Evolutionary conservation across 805 yeast species (phyloP), one percentile per base, ranked within the genome.

Genomic region (Maudiozyma saulgeensis): DNA sequence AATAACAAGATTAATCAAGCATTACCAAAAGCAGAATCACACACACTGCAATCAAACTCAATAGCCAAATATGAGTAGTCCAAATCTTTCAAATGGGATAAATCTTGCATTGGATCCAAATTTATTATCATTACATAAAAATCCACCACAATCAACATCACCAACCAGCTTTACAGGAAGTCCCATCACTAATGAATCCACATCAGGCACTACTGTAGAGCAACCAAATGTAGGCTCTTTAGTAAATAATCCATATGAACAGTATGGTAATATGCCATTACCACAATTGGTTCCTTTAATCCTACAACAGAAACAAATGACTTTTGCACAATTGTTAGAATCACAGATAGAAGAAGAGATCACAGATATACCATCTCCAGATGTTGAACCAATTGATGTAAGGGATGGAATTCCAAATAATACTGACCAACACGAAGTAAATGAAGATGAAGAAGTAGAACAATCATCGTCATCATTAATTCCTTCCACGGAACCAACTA

Each of bases 211-310:
- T 21, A 18, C 23, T 9, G 15, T 44, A 11, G 32, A 45, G 9
- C 48, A 32, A 18, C 35, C 41, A n/a, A 26, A 50, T 34, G 51
- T 58, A 3, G 47, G 41, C 5, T 42, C 46, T 2, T 26, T 66
- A 28, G 49, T 66, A 13, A 53, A 54, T 31, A 66, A 66, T 49
- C 69, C 69, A 1, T 60, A 61, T 45, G 67, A 62, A 38, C 41
- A 56, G 3, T 66, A 53, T 49, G 65, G 63, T 9, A 51, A 71
- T 42, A 66, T 79, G 52, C 67, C 79, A 0, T 59, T 82, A 34
- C 70, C 72, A 16, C 81, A 80, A 54, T 60, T 82, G 35, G 77
- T 83, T 25, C 84, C 84, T 4, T 67, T 78, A 39, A 79, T 82
- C 32, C 68, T 82, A 41, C 67, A 68, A 31, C 56, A 53, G 34